Conservation (phyloP, 352 stramenopile species). For the Phytophthora agathidicida region DNA sequence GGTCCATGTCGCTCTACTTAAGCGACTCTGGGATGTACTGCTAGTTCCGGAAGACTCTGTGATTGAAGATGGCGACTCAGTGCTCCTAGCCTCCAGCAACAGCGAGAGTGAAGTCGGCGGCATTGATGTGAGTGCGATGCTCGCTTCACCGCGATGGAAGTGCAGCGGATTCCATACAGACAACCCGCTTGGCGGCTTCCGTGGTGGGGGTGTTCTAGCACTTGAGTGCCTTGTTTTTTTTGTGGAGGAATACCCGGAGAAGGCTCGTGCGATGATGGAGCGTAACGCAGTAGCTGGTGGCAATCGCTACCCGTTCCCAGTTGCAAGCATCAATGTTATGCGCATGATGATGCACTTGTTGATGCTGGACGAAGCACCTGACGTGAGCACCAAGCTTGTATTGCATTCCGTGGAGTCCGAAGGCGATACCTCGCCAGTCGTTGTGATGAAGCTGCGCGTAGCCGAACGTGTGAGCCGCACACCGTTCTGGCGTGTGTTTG, state of each 20-base stretch:
- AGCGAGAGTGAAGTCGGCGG: slow-evolving; percentile 31
- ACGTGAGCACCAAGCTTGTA: slow-evolving; percentile 76
- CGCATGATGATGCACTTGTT: slow-evolving; percentile 85
- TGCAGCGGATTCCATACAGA: slow-evolving; percentile 83
- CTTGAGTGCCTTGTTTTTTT: slow-evolving; percentile 82
- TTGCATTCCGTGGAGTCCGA: slow-evolving; percentile 48
- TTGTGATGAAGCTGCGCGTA: slow-evolving; percentile 75
- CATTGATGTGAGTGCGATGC: slow-evolving; percentile 55
- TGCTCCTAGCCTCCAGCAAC: slow-evolving; percentile 20
- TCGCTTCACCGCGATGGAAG: slow-evolving; percentile 69
- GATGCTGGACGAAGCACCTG: slow-evolving; percentile 80
- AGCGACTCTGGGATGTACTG: slow-evolving; percentile 70
- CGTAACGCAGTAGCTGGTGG: slow-evolving; percentile 74
- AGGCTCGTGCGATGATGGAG: slow-evolving; percentile 76
- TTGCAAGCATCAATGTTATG: slow-evolving; percentile 88
- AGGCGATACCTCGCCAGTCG: slow-evolving; percentile 37
- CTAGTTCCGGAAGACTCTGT: slow-evolving; percentile 40
- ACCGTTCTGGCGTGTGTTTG: slow-evolving; percentile 84
- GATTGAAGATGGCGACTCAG: slow-evolving; percentile 21
- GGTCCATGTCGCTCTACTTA: slow-evolving; percentile 60
- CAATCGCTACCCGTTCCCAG: slow-evolving; percentile 83
- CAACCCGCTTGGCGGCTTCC: slow-evolving; percentile 78
- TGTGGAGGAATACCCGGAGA: slow-evolving; percentile 80
- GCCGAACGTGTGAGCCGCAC: slow-evolving; percentile 82
- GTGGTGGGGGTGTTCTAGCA: slow-evolving; percentile 71